Evolutionary conservation across 2,329 filamentous ascomycete species (phyloP), one percentile per base, ranked within the genome.

Genomic region (Microdochium nivale): DNA sequence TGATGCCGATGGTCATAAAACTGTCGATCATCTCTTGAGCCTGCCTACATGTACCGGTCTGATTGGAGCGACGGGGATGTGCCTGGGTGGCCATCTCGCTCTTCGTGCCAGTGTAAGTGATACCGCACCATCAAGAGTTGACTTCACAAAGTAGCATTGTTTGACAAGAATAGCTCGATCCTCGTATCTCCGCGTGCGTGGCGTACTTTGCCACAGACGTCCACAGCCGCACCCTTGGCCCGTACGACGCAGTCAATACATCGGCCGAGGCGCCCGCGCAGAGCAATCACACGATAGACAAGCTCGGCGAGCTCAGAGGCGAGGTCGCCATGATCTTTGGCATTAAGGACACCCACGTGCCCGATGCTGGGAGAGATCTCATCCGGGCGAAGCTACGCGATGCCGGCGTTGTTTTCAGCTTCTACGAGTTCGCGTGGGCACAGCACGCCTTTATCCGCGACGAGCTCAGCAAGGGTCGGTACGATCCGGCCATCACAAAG

Each of bases 381-480:
- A 94, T 96, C 66, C 81, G 90, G 53, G 81, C 81, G 66, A 91
- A 89, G 55, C 75, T 96, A 60, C 83, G 91, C 60, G 88, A 89
- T 23, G 81, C 84, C 5, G 86, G 86, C 10, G 79, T 86, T 4
- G 75, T 79, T 10, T 91, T 92, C 62, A 86, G 82, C 63, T 96
- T 89, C 66, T 90, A 94, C 70, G 91, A 96, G 71, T 83, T 88
- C 57, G 88, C 89, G n/a, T 92, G 89, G 83, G 90, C 91, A 3
- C 91, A 96, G 69, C 91, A 95, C 72, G 91, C 91, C 4, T 96
- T 96, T 65, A 95, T 96, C 66, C 79, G 91, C 19, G 91, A 96
- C 63, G 91, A 96, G 73, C 74, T 94, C 53, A 90, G 87, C 68
- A 96, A 96, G 71, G 91, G 90, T n/a, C 79, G 91, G 25, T 96